Evolutionary conservation across 1,284 basidiomycete genomes (phyloP).

Genomic region (Sutorius eximius): DNA sequence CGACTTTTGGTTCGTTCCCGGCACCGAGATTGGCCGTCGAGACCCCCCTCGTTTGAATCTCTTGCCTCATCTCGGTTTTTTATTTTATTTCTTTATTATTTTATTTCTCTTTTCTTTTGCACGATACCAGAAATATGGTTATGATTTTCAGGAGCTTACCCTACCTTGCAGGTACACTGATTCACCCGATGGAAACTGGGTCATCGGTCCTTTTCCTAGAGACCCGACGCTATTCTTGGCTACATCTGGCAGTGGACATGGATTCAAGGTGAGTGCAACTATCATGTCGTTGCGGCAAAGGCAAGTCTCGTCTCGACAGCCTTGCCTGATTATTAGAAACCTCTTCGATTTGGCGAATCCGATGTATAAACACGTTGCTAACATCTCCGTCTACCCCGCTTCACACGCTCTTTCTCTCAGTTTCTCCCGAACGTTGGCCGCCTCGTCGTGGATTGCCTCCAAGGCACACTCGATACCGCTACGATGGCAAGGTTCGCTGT

Average conservation of each 20-base stretch:
- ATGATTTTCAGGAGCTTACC: not conserved
- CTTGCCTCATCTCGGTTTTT: not conserved
- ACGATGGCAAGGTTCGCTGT: conserved; percentile 58
- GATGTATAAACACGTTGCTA: not conserved
- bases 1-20: not conserved
- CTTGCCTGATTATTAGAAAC: not conserved
- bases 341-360: not conserved
- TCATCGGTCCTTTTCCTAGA: conserved; percentile 66
- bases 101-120: not conserved
- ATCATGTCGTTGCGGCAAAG: not conserved
- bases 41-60: conserved; percentile 14
- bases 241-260: conserved; percentile 80
- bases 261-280: conserved; percentile 62
- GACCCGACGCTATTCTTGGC: conserved; percentile 65
- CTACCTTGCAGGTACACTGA: conserved; percentile 65
- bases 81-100: not conserved
- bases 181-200: conserved; percentile 74
- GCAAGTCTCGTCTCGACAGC: not conserved
- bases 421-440: conserved; percentile 83
- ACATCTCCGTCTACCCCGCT: not conserved
- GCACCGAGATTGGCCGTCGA: not conserved
- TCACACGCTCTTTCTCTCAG: conserved; percentile 36
- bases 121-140: not conserved
- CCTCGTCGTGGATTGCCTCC: conserved; percentile 70
- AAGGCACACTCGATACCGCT: conserved; percentile 56